Percentiles rank a stretch among this genome's conserved stretches.
Evolutionary conservation across 208 protist genomes (phyloP).

Genomic region (Phytomonas serpens): DNA sequence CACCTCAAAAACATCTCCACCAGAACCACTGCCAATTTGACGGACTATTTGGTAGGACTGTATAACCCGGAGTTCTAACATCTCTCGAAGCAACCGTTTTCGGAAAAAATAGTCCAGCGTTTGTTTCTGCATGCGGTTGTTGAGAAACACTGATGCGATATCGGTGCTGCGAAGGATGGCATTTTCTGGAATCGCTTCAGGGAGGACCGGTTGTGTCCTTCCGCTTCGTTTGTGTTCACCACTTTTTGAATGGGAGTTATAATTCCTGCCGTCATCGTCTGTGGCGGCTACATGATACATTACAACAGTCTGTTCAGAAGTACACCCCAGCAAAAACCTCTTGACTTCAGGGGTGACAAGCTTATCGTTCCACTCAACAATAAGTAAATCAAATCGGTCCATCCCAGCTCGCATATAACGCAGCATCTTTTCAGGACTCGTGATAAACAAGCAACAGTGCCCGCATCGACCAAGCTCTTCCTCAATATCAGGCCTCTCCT

Average conservation of each 20-base stretch:
- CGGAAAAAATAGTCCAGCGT: constrained; percentile 24
- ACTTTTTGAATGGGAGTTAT: background rate
- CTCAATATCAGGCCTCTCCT: constrained; percentile 29
- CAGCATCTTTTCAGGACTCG: constrained; percentile 29
- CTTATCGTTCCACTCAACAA: constrained; percentile 49
- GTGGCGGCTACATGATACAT: constrained; percentile 15
- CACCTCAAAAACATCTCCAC: constrained; percentile 77
- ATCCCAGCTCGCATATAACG: constrained; percentile 38
- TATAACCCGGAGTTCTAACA: constrained; percentile 32
- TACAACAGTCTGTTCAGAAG: constrained; percentile 30
- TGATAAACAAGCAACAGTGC: constrained; percentile 51
- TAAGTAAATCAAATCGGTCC: constrained; percentile 43
- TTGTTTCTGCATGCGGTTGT: constrained; percentile 12
- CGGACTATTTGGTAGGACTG: constrained; percentile 55
- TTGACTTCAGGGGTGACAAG: constrained; percentile 40
- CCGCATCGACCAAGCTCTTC: constrained; percentile 32
- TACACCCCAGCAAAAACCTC: constrained; percentile 21
- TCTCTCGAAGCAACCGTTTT: constrained; percentile 34
- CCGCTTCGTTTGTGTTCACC: background rate
- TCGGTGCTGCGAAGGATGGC: constrained; percentile 15
- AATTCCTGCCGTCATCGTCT: background rate
- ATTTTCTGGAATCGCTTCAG: background rate
- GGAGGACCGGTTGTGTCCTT: background rate
- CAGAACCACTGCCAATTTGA: constrained; percentile 55
- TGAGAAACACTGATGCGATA: constrained; percentile 19